phyloP scores from a whole-genome alignment of 306 rosid genomes.

The Rosa rugosa region DNA sequence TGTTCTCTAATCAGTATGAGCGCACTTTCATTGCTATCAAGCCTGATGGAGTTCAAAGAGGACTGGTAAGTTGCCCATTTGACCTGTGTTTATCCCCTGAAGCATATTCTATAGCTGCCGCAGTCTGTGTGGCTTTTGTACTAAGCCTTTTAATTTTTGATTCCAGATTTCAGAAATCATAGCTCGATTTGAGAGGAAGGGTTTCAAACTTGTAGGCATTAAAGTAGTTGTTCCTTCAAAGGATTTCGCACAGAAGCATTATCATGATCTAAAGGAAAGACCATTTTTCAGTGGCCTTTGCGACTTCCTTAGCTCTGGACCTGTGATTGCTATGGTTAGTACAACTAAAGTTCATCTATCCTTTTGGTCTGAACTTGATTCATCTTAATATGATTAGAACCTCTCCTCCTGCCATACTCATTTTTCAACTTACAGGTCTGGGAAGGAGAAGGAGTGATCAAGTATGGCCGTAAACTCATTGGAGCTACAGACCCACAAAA shows the following conservation, averaged over 20 bases:
- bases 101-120: neutral
- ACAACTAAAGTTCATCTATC: conserved; percentile 20
- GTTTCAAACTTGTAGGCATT: conserved; percentile 86
- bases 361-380: conserved; percentile 9
- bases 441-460: conserved; percentile 95
- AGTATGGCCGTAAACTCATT: conserved; percentile 84
- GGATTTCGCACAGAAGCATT: conserved; percentile 83
- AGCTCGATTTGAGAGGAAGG: conserved; percentile 88
- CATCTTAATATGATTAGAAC: conserved; percentile 2
- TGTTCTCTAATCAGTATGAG: conserved; percentile 51
- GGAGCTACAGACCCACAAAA: conserved; percentile 99
- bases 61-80: conserved; percentile 54
- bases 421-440: conserved; percentile 57
- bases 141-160: conserved; percentile 2
- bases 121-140: neutral
- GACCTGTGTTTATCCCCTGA: neutral
- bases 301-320: conserved; percentile 92
- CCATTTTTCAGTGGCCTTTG: conserved; percentile 92
- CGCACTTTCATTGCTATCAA: conserved; percentile 96
- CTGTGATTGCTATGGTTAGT: conserved; percentile 93
- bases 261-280: conserved; percentile 83
- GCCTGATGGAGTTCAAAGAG: conserved; percentile 97
- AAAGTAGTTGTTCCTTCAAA: conserved; percentile 79
- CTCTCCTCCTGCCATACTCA: neutral
- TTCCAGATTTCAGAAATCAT: conserved; percentile 87